These are phyloP conservation scores for Bertia moriformis DNA, from an alignment of 2,329 filamentous ascomycete genomes.

Conservation along the genomic window DNA sequence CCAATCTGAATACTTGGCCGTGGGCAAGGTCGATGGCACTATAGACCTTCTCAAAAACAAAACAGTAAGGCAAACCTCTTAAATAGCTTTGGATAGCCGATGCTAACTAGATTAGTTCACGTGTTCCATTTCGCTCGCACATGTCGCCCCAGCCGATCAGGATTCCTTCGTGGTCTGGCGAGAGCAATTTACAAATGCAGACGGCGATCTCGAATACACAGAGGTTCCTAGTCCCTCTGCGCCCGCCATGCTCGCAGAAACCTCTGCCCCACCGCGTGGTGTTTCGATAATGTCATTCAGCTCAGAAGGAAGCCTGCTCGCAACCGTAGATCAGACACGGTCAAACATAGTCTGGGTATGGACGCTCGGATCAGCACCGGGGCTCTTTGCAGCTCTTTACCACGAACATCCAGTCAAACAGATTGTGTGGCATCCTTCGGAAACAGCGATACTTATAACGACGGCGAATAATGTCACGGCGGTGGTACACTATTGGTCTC, in stretches of 20 bases:
- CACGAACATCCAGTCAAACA: not conserved
- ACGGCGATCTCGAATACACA: not conserved
- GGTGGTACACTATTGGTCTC: not conserved
- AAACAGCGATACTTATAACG: not conserved
- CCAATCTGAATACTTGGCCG: conserved; percentile 25
- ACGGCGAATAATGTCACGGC: not conserved
- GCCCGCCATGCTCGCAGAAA: not conserved
- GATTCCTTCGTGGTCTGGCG: conserved; percentile 16
- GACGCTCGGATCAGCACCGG: not conserved
- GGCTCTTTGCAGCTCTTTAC: not conserved
- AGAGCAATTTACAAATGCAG: conserved; percentile 7
- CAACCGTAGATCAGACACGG: not conserved
- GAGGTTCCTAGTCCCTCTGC: conserved; percentile 2
- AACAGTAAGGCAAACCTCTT: conserved; percentile 17
- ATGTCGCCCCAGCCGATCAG: conserved; percentile 15
- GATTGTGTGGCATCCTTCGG: not conserved
- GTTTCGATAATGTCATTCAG: not conserved
- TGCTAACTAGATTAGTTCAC: conserved; percentile 10
- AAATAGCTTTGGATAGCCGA: not conserved
- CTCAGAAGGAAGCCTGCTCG: not conserved
- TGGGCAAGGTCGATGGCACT: conserved; percentile 32
- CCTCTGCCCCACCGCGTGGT: not conserved
- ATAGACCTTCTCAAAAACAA: conserved; percentile 27
- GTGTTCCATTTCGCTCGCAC: conserved; percentile 16
- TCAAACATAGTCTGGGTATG: not conserved